phyloP scores from a whole-genome alignment of 176 grass and related monocot genomes.

The Pharus latifolius region DNA sequence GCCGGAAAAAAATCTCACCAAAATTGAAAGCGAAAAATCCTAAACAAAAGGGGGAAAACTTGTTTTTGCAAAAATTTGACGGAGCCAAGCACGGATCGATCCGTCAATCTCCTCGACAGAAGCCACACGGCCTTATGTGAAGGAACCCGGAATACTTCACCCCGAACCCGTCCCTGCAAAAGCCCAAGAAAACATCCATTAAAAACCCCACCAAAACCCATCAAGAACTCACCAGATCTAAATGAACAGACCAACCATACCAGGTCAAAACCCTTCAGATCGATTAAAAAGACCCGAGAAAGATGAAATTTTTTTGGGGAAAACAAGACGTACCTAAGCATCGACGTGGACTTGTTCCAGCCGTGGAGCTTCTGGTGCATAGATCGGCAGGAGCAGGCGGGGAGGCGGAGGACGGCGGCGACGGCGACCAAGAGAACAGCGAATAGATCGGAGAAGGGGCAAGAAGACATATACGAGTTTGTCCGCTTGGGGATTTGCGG shows the following conservation, averaged over 20 bases:
- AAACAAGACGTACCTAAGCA: constrained; percentile 41
- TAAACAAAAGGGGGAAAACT: constrained; percentile 17
- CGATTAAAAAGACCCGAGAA: neutral
- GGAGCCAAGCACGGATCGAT: constrained; percentile 15
- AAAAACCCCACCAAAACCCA: constrained; percentile 13
- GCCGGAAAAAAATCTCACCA: constrained; percentile 19
- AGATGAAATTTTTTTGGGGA: neutral
- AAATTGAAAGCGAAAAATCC: constrained; percentile 34
- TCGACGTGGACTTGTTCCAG: constrained; percentile 71
- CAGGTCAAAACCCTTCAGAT: constrained; percentile 19
- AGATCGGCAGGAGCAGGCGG: constrained; percentile 34
- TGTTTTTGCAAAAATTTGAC: constrained; percentile 37
- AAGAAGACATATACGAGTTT: constrained; percentile 73
- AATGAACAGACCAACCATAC: constrained; percentile 5
- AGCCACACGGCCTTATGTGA: constrained; percentile 62
- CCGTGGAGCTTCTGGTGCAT: constrained; percentile 45
- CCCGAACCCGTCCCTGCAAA: constrained; percentile 76
- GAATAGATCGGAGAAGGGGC: constrained; percentile 56
- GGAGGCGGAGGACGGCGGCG: constrained; percentile 29
- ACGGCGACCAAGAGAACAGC: constrained; percentile 20
- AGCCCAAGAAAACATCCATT: neutral
- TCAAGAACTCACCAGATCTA: constrained; percentile 10
- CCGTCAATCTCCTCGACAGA: constrained; percentile 47
- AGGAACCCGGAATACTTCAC: constrained; percentile 92
- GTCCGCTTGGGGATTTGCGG: neutral